Evolutionary conservation across 1,284 basidiomycete species (phyloP).

Genomic region (Coniophora puteana): DNA sequence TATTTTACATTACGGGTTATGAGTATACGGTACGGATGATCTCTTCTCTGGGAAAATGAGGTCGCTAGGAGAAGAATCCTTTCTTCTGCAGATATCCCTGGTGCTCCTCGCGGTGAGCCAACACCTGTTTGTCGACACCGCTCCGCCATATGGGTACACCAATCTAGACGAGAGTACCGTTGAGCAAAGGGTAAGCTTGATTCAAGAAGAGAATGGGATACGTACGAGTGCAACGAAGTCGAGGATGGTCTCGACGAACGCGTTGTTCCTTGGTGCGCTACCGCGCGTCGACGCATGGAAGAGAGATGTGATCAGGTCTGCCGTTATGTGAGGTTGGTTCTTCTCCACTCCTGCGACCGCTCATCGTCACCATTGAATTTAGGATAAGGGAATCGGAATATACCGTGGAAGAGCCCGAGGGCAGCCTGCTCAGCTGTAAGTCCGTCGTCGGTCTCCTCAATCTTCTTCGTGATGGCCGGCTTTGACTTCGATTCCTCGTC

Average conservation of each 20-base stretch:
- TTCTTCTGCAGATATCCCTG: slow-evolving; percentile 18
- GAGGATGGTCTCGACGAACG: slow-evolving; percentile 15
- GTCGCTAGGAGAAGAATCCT: slow-evolving; percentile 25
- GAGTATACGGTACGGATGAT: too few relatives aligned
- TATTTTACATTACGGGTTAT: too few relatives aligned
- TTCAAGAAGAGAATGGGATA: not conserved
- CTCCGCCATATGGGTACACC: slow-evolving; percentile 29
- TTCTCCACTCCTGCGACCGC: slow-evolving; percentile 56
- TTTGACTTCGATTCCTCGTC: slow-evolving; percentile 82
- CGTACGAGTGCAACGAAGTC: slow-evolving; percentile 23
- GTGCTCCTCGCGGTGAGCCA: slow-evolving; percentile 25
- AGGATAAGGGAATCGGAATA: slow-evolving; percentile 14
- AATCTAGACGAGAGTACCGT: slow-evolving; percentile 15
- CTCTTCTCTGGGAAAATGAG: too few relatives aligned
- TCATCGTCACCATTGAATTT: not conserved
- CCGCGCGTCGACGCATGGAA: slow-evolving; percentile 73
- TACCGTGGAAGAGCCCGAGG: slow-evolving; percentile 59
- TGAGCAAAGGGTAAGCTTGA: slow-evolving; percentile 1
- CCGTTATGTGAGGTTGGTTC: slow-evolving; percentile 76
- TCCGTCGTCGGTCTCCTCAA: slow-evolving; percentile 78
- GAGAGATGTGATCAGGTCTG: slow-evolving; percentile 64
- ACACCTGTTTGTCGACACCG: slow-evolving; percentile 22
- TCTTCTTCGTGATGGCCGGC: slow-evolving; percentile 74
- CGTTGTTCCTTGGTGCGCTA: slow-evolving; percentile 42
- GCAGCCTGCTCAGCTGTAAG: slow-evolving; percentile 70